Evolutionary conservation across 352 stramenopile genomes (phyloP).

Genomic region (Phytopythium chamaehyphon): DNA sequence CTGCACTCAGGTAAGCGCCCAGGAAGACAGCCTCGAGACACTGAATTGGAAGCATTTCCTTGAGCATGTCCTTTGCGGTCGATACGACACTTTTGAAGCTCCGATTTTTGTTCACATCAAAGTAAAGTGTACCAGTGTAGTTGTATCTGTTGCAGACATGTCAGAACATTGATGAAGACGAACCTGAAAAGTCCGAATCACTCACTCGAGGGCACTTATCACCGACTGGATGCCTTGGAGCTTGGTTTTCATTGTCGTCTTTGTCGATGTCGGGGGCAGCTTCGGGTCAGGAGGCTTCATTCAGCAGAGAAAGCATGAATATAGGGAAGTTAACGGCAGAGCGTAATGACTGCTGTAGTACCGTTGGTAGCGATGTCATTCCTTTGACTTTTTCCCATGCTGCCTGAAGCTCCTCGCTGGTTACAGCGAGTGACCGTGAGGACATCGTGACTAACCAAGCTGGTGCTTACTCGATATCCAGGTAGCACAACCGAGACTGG

Average conservation of each 20-base stretch:
- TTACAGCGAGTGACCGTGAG: constrained; percentile 21
- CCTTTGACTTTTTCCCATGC: constrained; percentile 70
- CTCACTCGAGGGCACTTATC: constrained; percentile 67
- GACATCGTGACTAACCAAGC: constrained; percentile 26
- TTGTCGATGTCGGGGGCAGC: constrained; percentile 46
- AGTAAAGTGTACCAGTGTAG: constrained; percentile 85
- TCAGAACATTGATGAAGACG: neutral
- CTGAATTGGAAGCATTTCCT: constrained; percentile 82
- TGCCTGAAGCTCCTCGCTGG: constrained; percentile 58
- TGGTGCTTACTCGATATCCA: too few relatives aligned
- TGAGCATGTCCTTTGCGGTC: constrained; percentile 84
- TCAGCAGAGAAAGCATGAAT: neutral
- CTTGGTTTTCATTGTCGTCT: constrained; percentile 54
- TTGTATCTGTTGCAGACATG: constrained; percentile 50
- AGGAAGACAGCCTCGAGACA: constrained; percentile 89
- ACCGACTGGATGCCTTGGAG: constrained; percentile 58
- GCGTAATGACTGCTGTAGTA: constrained; percentile 16
- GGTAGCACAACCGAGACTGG: neutral
- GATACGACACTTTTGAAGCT: constrained; percentile 87
- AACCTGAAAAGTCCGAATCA: too few relatives aligned
- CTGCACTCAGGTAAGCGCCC: constrained; percentile 72
- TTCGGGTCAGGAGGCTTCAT: constrained; percentile 55
- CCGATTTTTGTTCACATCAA: constrained; percentile 84
- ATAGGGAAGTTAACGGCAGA: neutral
- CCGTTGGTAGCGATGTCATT: constrained; percentile 42